These are phyloP conservation scores for Maudiozyma humilis DNA, from an alignment of 1,139 yeast species.

Conservation along the genomic window DNA sequence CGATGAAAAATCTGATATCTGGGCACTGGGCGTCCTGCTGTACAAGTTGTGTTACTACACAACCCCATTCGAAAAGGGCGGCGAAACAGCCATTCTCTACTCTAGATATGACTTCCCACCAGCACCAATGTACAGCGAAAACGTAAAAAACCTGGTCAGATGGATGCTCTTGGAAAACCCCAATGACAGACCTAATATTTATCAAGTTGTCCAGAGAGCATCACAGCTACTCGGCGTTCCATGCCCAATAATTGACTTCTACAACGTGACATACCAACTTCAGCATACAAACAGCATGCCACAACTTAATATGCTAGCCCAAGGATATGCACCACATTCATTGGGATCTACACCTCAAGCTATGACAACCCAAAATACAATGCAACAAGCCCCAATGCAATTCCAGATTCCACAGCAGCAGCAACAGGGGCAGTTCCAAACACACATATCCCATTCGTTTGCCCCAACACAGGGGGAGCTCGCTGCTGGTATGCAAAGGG, in stretches of 20 bases:
- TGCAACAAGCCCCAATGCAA: background rate
- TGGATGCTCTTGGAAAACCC: constrained; percentile 64
- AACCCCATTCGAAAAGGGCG: constrained; percentile 70
- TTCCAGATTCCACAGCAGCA: background rate
- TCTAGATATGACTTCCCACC: constrained; percentile 56
- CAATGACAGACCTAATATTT: constrained; percentile 60
- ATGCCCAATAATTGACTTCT: constrained; percentile 39
- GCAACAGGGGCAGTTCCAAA: too few relatives aligned
- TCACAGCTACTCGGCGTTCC: constrained; percentile 49
- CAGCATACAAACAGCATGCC: constrained; percentile 3
- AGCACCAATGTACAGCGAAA: constrained; percentile 39
- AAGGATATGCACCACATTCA: background rate
- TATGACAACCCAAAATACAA: background rate
- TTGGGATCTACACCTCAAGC: background rate
- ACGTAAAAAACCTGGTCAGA: constrained; percentile 51
- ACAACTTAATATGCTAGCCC: background rate
- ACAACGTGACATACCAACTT: constrained; percentile 5
- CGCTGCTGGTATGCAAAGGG: background rate
- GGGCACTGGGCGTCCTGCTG: constrained; percentile 77
- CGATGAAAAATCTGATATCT: constrained; percentile 70
- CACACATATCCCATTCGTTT: background rate
- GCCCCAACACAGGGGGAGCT: background rate
- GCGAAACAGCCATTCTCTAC: constrained; percentile 64
- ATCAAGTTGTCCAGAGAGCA: constrained; percentile 59
- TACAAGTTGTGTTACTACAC: constrained; percentile 73